Conservation (phyloP, 140 eudicot species). For the Cichorium intybus region DNA sequence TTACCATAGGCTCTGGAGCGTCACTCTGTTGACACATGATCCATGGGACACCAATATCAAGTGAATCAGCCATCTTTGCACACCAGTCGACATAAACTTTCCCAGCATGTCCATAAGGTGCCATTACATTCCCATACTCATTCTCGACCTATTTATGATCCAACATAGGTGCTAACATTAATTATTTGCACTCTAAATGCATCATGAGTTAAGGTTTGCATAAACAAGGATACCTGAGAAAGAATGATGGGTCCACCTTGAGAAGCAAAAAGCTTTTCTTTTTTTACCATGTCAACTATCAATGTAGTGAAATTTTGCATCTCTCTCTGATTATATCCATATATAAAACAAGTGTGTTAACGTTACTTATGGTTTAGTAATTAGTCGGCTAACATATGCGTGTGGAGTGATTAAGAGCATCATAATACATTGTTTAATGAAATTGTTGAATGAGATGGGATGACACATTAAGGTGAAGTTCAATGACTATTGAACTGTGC, state of each 20-base stretch:
- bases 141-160: conserved; percentile 41
- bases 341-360: not conserved
- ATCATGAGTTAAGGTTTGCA: not conserved
- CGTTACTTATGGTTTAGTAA: not conserved
- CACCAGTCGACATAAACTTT: conserved; percentile 46
- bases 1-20: conserved; percentile 49
- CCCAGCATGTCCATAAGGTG: conserved; percentile 32
- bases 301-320: conserved; percentile 43
- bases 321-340: conserved; percentile 25
- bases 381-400: not conserved
- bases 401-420: too few relatives aligned
- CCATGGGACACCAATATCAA: conserved; percentile 62
- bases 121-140: conserved; percentile 50
- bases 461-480: too few relatives aligned
- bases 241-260: conserved; percentile 56
- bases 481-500: too few relatives aligned
- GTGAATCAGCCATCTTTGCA: conserved; percentile 45
- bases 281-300: conserved; percentile 49
- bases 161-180: not conserved
- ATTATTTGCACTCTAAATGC: not conserved
- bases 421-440: too few relatives aligned
- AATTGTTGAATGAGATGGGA: too few relatives aligned
- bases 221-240: conserved; percentile 32
- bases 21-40: conserved; percentile 54
- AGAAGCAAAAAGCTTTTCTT: conserved; percentile 40